A percentile compares a stretch with the other conserved stretches of the same genome.
phyloP scores from a whole-genome alignment of 2,329 filamentous ascomycete genomes.

The Epicoccum nigrum region DNA sequence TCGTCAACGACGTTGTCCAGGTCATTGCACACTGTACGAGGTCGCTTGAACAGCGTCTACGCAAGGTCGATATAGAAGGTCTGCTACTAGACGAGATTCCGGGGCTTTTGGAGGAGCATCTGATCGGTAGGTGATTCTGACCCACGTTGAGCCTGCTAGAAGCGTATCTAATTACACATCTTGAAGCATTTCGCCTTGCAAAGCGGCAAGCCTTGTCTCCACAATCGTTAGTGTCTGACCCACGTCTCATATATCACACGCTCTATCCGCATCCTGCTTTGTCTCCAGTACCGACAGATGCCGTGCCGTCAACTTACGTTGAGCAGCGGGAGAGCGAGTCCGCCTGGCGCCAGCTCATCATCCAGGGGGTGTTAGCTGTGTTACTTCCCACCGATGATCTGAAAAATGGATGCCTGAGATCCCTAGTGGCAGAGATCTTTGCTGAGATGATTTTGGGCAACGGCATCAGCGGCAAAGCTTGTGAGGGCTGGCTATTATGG shows the following conservation, averaged over 20 bases:
- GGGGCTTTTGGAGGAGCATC: conserved; percentile 77
- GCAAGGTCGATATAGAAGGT: conserved; percentile 81
- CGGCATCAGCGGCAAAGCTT: conserved; percentile 77
- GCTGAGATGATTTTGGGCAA: conserved; percentile 89
- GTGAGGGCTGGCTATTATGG: conserved; percentile 88
- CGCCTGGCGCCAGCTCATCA: conserved; percentile 85
- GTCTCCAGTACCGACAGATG: conserved; percentile 71
- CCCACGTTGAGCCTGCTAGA: conserved; percentile 23
- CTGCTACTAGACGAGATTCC: conserved; percentile 88
- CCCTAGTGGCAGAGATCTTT: conserved; percentile 84
- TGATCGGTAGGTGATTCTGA: conserved; percentile 66
- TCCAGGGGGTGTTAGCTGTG: conserved; percentile 79
- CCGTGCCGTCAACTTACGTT: conserved; percentile 57
- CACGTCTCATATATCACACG: conserved; percentile 79
- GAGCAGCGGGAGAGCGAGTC: conserved; percentile 78
- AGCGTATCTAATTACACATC: conserved; percentile 31
- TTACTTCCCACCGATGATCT: conserved; percentile 92
- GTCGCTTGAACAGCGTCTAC: conserved; percentile 82
- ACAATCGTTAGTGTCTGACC: conserved; percentile 65
- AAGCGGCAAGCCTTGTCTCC: conserved; percentile 61
- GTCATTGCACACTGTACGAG: conserved; percentile 92
- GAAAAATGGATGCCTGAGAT: conserved; percentile 82
- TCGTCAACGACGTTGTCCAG: conserved; percentile 85
- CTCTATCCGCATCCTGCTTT: conserved; percentile 81
- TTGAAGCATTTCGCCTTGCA: conserved; percentile 74